phyloP scores from a whole-genome alignment of 176 grass and related monocot species.

The Tillandsia fasciculata region DNA sequence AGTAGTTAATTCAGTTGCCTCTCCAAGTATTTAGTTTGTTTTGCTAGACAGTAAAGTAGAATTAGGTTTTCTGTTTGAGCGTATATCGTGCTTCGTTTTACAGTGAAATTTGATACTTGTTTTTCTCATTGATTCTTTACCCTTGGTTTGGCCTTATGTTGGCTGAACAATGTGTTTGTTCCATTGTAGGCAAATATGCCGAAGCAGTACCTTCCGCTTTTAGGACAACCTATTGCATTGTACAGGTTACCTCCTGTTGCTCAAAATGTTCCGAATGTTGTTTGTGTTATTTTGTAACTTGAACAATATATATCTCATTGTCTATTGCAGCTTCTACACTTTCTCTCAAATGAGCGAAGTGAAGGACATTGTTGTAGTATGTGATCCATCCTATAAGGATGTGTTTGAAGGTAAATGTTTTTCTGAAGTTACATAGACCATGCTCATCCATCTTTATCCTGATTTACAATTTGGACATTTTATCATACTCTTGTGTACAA shows the following conservation, averaged over 20 bases:
- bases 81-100: background rate
- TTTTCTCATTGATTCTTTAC: background rate
- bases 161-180: slow-evolving; percentile 11
- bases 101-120: background rate
- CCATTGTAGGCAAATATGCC: slow-evolving; percentile 78
- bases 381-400: slow-evolving; percentile 74
- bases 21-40: background rate
- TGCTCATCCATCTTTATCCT: background rate
- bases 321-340: slow-evolving; percentile 51
- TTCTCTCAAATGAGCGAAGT: slow-evolving; percentile 78
- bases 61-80: background rate
- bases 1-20: background rate
- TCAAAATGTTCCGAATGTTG: background rate
- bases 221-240: slow-evolving; percentile 78
- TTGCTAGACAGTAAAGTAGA: background rate
- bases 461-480: background rate
- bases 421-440: background rate
- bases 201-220: slow-evolving; percentile 82
- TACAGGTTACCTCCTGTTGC: slow-evolving; percentile 54
- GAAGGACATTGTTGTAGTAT: slow-evolving; percentile 96
- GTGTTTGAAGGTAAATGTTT: slow-evolving; percentile 79
- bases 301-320: slow-evolving; percentile 8
- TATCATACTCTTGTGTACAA: background rate
- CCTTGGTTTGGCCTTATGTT: background rate
- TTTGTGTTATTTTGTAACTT: background rate